Conservation (phyloP, 805 yeast species). For the Cyberlindnera misumaiensis region DNA sequence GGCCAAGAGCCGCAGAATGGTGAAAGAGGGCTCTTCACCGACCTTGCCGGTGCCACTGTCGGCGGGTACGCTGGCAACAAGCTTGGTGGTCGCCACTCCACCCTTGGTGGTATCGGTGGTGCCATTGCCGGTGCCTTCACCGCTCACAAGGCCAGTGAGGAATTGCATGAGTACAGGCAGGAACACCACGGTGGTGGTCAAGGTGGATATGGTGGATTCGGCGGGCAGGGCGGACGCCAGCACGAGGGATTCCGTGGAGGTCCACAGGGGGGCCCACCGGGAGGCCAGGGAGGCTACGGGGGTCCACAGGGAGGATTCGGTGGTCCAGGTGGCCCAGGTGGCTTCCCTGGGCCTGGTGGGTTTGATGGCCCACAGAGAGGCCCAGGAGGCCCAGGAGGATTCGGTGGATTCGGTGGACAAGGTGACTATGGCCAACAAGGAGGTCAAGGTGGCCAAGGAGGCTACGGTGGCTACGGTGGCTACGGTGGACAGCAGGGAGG, state of each 20-base stretch:
- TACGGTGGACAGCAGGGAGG: slow-evolving; percentile 18
- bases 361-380: slow-evolving; percentile 4
- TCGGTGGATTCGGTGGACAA: too few relatives aligned
- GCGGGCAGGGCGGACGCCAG: slow-evolving; percentile 17
- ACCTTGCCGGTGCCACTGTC: slow-evolving; percentile 44
- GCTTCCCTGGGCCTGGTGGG: too few relatives aligned
- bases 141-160: slow-evolving; percentile 44
- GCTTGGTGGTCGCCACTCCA: slow-evolving; percentile 29
- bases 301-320: slow-evolving; percentile 6
- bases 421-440: too few relatives aligned
- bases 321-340: too few relatives aligned
- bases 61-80: slow-evolving; percentile 49
- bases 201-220: slow-evolving; percentile 17
- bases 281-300: too few relatives aligned
- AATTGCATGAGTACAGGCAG: slow-evolving; percentile 24
- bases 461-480: slow-evolving; percentile 13
- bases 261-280: slow-evolving; percentile 10
- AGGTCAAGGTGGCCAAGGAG: slow-evolving; percentile 16
- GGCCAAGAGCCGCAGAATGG: slow-evolving; percentile 8
- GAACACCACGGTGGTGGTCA: slow-evolving; percentile 18
- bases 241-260: slow-evolving; percentile 18
- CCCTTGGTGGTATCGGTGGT: slow-evolving; percentile 42
- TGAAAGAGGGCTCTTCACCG: slow-evolving; percentile 37
- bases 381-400: slow-evolving; percentile 1
- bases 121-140: slow-evolving; percentile 49